Percentiles rank a stretch among this genome's conserved stretches.
These are phyloP conservation scores for Cicer arietinum DNA, from an alignment of 306 rosid genomes.

Conservation along the genomic window DNA sequence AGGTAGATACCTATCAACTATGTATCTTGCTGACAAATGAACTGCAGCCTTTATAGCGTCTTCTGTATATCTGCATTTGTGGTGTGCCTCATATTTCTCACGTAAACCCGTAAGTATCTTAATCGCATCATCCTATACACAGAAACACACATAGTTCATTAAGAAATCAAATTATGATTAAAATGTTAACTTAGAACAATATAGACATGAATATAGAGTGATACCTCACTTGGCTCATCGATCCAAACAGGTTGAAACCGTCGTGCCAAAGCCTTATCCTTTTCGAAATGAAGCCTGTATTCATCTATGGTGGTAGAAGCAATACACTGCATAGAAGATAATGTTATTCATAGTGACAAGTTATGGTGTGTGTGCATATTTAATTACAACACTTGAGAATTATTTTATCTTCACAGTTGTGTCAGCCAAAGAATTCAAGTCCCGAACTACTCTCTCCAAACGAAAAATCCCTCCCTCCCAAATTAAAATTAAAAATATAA, in stretches of 20 bases:
- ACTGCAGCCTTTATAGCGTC: slow-evolving; percentile 83
- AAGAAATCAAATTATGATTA: slow-evolving; percentile 30
- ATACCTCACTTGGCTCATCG: slow-evolving; percentile 88
- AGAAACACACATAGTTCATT: slow-evolving; percentile 36
- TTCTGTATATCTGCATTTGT: slow-evolving; percentile 72
- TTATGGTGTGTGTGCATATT: neutral
- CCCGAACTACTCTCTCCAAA: slow-evolving; percentile 13
- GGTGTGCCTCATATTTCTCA: slow-evolving; percentile 77
- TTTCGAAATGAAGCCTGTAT: slow-evolving; percentile 82
- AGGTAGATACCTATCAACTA: slow-evolving; percentile 88
- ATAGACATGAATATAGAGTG: slow-evolving; percentile 39
- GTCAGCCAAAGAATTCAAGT: slow-evolving; percentile 20
- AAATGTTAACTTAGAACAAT: slow-evolving; percentile 12
- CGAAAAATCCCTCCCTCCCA: slow-evolving; percentile 15
- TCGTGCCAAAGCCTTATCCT: slow-evolving; percentile 85
- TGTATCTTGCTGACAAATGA: slow-evolving; percentile 72
- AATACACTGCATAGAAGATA: slow-evolving; percentile 68
- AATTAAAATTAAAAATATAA: neutral
- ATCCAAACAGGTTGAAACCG: slow-evolving; percentile 92
- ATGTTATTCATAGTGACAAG: slow-evolving; percentile 8
- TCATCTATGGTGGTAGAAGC: slow-evolving; percentile 89
- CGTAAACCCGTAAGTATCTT: slow-evolving; percentile 73
- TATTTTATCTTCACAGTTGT: slow-evolving; percentile 26
- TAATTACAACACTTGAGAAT: slow-evolving; percentile 1
- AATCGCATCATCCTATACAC: slow-evolving; percentile 67